Evolutionary conservation across 306 rosid species (phyloP).

Genomic region (Vicia sativa): DNA sequence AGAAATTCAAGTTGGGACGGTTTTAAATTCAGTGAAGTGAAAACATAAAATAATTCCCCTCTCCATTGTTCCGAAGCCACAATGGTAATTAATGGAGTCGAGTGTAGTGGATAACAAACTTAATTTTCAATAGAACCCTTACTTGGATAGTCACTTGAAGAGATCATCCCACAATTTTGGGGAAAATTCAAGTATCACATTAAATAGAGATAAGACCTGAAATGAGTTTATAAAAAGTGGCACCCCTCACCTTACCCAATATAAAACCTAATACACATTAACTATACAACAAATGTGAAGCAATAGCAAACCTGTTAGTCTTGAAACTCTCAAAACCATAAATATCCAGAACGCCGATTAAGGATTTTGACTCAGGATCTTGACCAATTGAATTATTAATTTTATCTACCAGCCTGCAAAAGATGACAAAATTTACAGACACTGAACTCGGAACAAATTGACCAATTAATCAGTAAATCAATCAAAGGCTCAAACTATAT

Average conservation of each 20-base stretch:
- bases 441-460: slow-evolving; percentile 18
- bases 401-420: slow-evolving; percentile 90
- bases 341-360: slow-evolving; percentile 97
- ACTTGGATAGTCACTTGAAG: slow-evolving; percentile 30
- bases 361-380: slow-evolving; percentile 80
- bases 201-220: background rate
- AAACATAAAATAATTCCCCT: slow-evolving; percentile 7
- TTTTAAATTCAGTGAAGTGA: slow-evolving; percentile 19
- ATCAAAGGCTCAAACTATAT: slow-evolving; percentile 27
- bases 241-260: slow-evolving; percentile 3
- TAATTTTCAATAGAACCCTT: slow-evolving; percentile 24
- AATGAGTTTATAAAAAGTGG: background rate
- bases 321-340: slow-evolving; percentile 99
- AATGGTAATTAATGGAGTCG: slow-evolving; percentile 22
- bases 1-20: background rate
- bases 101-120: slow-evolving; percentile 13
- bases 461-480: slow-evolving; percentile 27
- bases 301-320: slow-evolving; percentile 89
- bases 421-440: slow-evolving; percentile 41
- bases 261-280: slow-evolving; percentile 17
- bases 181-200: background rate
- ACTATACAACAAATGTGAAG: slow-evolving; percentile 52
- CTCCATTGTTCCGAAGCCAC: slow-evolving; percentile 14
- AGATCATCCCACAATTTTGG: slow-evolving; percentile 24
- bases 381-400: slow-evolving; percentile 94